Evolutionary conservation across 352 stramenopile species (phyloP).

Genomic region (Phytophthora macrochlamydospora): DNA sequence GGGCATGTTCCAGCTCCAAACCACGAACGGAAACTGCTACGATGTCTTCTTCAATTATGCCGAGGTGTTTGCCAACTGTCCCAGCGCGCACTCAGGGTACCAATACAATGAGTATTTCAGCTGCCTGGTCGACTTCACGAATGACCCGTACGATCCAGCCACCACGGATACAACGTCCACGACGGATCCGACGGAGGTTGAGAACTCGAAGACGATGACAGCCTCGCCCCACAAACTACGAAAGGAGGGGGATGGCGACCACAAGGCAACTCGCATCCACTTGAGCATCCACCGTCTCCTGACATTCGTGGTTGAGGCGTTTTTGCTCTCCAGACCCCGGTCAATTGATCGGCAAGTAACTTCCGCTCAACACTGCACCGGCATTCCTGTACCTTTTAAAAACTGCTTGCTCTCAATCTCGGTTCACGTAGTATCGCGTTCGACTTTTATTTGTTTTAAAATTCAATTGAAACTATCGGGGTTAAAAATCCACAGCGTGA

Average conservation of each 20-base stretch:
- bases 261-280: constrained; percentile 16
- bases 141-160: neutral
- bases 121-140: constrained; percentile 17
- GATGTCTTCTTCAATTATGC: constrained; percentile 12
- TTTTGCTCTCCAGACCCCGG: constrained; percentile 19
- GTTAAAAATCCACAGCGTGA: constrained; percentile 20
- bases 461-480: neutral
- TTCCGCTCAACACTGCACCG: neutral
- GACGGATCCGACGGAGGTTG: too few species aligned
- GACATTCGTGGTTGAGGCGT: constrained; percentile 6
- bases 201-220: neutral
- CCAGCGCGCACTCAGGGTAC: neutral
- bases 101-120: constrained; percentile 1
- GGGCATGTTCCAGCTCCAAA: constrained; percentile 8
- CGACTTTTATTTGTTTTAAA: neutral
- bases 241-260: neutral
- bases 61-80: constrained; percentile 10
- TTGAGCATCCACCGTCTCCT: constrained; percentile 18
- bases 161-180: neutral
- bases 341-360: neutral
- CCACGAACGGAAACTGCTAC: constrained; percentile 14
- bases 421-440: neutral
- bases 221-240: neutral
- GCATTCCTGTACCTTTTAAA: too few species aligned
- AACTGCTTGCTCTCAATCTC: too few species aligned